These are phyloP conservation scores for Hypoxylon subgilvum DNA, from an alignment of 495 filamentous ascomycete genomes.

Conservation along the genomic window DNA sequence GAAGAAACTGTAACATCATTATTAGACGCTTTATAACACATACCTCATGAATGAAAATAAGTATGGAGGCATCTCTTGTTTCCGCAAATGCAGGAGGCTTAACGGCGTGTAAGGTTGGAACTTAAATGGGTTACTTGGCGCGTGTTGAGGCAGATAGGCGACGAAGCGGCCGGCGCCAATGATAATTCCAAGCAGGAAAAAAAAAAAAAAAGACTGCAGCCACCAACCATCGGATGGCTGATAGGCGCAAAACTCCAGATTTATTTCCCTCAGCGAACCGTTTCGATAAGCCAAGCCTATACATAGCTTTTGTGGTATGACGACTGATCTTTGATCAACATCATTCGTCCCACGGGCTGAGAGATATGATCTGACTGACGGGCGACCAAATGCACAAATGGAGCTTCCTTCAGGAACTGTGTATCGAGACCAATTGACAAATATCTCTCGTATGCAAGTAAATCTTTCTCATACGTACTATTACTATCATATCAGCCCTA, in stretches of 20 bases:
- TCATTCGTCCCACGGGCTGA: conserved; percentile 8
- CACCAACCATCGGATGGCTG: neutral
- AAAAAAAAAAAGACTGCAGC: conserved; percentile 17
- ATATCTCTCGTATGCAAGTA: too few species aligned
- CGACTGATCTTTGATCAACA: neutral
- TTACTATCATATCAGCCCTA: too few species aligned
- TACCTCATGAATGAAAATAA: conserved; percentile 6
- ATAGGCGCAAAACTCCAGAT: conserved; percentile 16
- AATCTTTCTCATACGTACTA: too few species aligned
- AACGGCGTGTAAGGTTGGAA: conserved; percentile 16
- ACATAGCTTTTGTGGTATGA: neutral
- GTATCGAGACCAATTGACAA: too few species aligned
- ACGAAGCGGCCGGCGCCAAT: conserved; percentile 28
- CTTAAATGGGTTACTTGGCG: conserved; percentile 20
- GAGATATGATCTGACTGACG: conserved; percentile 16
- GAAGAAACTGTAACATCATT: neutral
- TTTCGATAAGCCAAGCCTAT: conserved; percentile 3
- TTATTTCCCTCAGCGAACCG: neutral
- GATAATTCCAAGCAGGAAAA: conserved; percentile 17
- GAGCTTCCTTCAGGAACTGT: neutral
- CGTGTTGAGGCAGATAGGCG: conserved; percentile 23
- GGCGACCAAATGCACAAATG: conserved; percentile 12
- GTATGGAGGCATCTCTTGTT: neutral
- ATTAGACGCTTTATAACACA: conserved; percentile 5
- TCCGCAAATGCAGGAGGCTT: neutral